A percentile compares a stretch with the other conserved stretches of the same genome.
phyloP scores from a whole-genome alignment of 495 filamentous ascomycete genomes.

The Podospora appendiculata region DNA sequence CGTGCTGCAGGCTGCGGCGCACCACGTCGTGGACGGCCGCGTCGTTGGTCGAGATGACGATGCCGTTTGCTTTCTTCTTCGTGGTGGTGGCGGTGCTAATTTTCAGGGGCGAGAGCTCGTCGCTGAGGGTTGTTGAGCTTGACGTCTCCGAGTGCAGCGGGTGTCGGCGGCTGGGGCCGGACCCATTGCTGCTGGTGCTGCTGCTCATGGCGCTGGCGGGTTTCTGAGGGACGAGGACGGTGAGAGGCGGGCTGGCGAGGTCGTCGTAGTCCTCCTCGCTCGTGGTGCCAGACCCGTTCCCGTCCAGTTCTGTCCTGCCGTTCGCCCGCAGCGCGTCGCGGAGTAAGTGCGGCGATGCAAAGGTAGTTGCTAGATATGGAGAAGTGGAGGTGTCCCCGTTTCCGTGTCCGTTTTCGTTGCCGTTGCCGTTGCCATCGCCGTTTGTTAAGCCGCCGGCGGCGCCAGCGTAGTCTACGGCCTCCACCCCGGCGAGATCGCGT shows the following conservation, averaged over 20 bases:
- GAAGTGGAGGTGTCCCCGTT: too few relatives aligned
- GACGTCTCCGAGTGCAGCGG: not conserved
- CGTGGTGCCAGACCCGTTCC: not conserved
- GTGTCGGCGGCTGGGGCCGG: not conserved
- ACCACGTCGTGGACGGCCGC: not conserved
- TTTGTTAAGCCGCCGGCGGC: too few relatives aligned
- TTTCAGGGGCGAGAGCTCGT: not conserved
- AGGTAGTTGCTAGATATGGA: too few relatives aligned
- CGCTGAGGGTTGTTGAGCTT: not conserved
- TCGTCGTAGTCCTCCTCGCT: constrained; percentile 12
- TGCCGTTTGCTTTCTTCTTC: not conserved
- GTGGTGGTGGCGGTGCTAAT: not conserved
- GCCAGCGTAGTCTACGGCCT: too few relatives aligned
- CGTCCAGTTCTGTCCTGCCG: not conserved
- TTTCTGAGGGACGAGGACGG: not conserved
- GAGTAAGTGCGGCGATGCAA: not conserved
- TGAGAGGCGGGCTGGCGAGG: not conserved
- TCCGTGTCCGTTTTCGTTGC: too few relatives aligned
- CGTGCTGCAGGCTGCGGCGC: not conserved
- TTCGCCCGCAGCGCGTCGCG: not conserved
- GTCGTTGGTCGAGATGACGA: not conserved
- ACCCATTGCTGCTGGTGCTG: not conserved
- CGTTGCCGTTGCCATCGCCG: too few relatives aligned
- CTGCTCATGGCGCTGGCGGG: not conserved
- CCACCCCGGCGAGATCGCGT: too few relatives aligned